These are phyloP conservation scores for Oemleria cerasiformis DNA, from an alignment of 306 rosid species.

Conservation along the genomic window DNA sequence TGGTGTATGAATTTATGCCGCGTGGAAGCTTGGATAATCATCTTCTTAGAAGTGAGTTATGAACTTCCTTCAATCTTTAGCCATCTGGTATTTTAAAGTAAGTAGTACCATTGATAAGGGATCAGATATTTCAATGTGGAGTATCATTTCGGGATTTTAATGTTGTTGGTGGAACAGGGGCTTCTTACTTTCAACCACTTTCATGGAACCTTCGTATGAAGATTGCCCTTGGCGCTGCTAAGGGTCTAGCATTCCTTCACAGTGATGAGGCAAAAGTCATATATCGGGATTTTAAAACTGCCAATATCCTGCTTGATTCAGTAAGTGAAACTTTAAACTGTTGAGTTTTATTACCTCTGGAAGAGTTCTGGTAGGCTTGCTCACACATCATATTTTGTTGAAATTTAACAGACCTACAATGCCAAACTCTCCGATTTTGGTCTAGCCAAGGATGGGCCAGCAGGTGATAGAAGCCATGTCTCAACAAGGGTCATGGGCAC, in stretches of 20 bases:
- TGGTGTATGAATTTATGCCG: conserved; percentile 88
- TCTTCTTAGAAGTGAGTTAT: conserved; percentile 81
- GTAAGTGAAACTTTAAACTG: conserved; percentile 36
- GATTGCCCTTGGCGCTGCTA: conserved; percentile 88
- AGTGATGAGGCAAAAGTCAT: conserved; percentile 93
- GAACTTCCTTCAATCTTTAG: conserved; percentile 11
- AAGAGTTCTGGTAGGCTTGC: conserved; percentile 18
- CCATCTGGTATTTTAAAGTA: conserved; percentile 13
- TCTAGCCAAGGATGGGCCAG: conserved; percentile 95
- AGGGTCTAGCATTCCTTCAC: conserved; percentile 92
- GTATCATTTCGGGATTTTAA: conserved; percentile 7
- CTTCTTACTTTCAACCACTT: conserved; percentile 81
- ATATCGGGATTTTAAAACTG: conserved; percentile 80
- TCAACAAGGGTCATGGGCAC: conserved; percentile 99
- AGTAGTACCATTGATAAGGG: conserved; percentile 9
- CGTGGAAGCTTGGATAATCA: conserved; percentile 95
- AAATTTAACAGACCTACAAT: conserved; percentile 49
- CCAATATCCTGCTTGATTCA: conserved; percentile 78
- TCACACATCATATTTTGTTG: conserved; percentile 16
- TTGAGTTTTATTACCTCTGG: not conserved
- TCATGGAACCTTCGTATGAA: conserved; percentile 83
- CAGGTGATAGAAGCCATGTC: conserved; percentile 78
- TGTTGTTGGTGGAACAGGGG: conserved; percentile 50
- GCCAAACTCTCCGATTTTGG: conserved; percentile 97
- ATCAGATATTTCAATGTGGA: conserved; percentile 6